A percentile compares a stretch with the other conserved stretches of the same genome.
phyloP scores from a whole-genome alignment of 495 filamentous ascomycete genomes.

The Penicillium flavigenum region DNA sequence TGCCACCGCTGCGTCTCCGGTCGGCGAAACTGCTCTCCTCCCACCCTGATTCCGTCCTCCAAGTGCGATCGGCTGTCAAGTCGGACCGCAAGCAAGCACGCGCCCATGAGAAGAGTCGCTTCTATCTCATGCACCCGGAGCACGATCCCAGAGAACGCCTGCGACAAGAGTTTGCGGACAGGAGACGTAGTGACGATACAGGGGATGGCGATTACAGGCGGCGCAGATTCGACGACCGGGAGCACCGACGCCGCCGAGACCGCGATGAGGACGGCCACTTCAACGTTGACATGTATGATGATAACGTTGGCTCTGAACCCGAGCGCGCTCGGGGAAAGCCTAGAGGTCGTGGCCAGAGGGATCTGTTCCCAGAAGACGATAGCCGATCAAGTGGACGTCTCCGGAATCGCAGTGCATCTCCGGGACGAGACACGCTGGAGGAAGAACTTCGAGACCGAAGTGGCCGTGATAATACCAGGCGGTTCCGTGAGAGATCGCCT shows the following conservation, averaged over 20 bases:
- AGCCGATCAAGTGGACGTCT: slow-evolving; percentile 42
- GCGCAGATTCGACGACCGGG: slow-evolving; percentile 56
- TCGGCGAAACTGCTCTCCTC: slow-evolving; percentile 61
- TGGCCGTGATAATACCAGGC: slow-evolving; percentile 29
- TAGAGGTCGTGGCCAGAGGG: slow-evolving; percentile 36
- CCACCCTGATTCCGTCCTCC: slow-evolving; percentile 67
- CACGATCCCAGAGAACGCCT: slow-evolving; percentile 78
- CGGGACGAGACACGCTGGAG: slow-evolving; percentile 59
- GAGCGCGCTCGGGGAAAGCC: slow-evolving; percentile 32
- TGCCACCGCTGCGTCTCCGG: slow-evolving; percentile 51
- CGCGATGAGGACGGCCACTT: slow-evolving; percentile 56
- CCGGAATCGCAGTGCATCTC: slow-evolving; percentile 71
- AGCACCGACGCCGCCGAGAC: slow-evolving; percentile 53
- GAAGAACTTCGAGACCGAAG: slow-evolving; percentile 49
- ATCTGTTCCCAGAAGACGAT: slow-evolving; percentile 52
- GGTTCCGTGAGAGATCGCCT: slow-evolving; percentile 48
- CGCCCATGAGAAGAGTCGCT: slow-evolving; percentile 77
- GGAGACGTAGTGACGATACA: slow-evolving; percentile 55
- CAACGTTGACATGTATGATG: slow-evolving; percentile 77
- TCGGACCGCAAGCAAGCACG: slow-evolving; percentile 75
- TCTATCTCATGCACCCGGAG: slow-evolving; percentile 87
- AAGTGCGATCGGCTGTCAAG: slow-evolving; percentile 70
- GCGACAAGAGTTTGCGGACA: slow-evolving; percentile 46
- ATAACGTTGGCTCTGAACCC: slow-evolving; percentile 39
- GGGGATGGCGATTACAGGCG: slow-evolving; percentile 61